These are phyloP conservation scores for Hebeloma cylindrosporum DNA, from an alignment of 768 basidiomycete species.

Conservation along the genomic window DNA sequence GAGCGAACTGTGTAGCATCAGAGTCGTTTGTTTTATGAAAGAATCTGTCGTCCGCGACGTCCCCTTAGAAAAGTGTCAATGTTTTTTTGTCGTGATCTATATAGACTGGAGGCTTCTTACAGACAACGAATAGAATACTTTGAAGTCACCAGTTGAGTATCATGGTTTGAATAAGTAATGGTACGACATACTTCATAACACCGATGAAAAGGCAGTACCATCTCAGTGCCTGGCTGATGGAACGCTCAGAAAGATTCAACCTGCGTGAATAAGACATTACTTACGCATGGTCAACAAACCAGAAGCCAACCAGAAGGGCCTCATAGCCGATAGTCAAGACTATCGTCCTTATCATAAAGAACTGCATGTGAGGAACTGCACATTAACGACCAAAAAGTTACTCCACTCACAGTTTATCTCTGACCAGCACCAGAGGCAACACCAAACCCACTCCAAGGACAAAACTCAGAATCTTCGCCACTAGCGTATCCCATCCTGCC, in stretches of 20 bases:
- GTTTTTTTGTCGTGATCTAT: background rate
- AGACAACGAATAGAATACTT: constrained; percentile 85
- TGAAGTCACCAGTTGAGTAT: constrained; percentile 5
- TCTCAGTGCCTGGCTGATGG: constrained; percentile 67
- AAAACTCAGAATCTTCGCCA: constrained; percentile 91
- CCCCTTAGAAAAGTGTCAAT: constrained; percentile 53
- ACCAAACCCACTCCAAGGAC: constrained; percentile 84
- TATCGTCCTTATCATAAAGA: constrained; percentile 63
- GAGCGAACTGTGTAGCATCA: constrained; percentile 85
- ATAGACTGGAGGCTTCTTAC: constrained; percentile 44
- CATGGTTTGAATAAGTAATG: constrained; percentile 1
- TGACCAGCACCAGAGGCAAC: constrained; percentile 81
- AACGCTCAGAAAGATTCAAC: constrained; percentile 1
- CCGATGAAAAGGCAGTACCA: constrained; percentile 85
- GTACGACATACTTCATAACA: constrained; percentile 69
- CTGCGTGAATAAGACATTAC: constrained; percentile 28
- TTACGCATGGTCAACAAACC: constrained; percentile 93
- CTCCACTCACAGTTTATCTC: constrained; percentile 89
- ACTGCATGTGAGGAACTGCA: constrained; percentile 1
- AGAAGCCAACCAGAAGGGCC: constrained; percentile 85
- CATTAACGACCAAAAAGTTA: background rate
- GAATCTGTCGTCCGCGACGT: constrained; percentile 91
- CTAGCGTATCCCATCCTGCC: constrained; percentile 84
- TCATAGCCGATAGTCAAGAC: constrained; percentile 80
- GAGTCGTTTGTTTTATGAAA: constrained; percentile 95